Conservation (phyloP, 129 eudicot species). For the Logfia minima region DNA sequence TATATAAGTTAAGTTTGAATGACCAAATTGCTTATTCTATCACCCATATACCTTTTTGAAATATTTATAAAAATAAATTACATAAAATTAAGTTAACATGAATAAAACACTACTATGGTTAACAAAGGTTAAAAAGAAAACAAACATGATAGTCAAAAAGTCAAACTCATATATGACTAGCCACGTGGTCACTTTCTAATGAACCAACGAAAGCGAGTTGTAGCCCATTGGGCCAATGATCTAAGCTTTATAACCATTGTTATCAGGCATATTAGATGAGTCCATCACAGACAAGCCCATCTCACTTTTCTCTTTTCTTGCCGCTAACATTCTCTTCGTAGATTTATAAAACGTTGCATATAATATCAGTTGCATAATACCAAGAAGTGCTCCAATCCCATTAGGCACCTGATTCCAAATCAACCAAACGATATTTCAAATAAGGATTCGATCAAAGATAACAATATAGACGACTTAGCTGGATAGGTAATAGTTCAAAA, state of each 20-base stretch:
- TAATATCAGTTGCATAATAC: slow-evolving; percentile 53
- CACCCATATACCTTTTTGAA: too few species aligned
- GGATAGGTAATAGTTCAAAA: background rate
- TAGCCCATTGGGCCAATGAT: background rate
- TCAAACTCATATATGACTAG: background rate
- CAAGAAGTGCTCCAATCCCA: slow-evolving; percentile 62
- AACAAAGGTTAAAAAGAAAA: background rate
- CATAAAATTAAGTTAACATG: background rate
- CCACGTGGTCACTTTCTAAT: background rate
- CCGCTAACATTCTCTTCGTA: slow-evolving; percentile 47
- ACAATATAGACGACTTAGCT: background rate
- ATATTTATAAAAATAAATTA: too few species aligned
- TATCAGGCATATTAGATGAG: slow-evolving; percentile 4
- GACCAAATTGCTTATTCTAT: too few species aligned
- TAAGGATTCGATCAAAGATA: background rate
- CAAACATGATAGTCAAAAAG: background rate
- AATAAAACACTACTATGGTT: slow-evolving; percentile 9
- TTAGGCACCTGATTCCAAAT: slow-evolving; percentile 58
- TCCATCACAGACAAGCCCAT: slow-evolving; percentile 39
- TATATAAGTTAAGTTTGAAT: too few species aligned
- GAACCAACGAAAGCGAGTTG: background rate
- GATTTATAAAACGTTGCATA: slow-evolving; percentile 76
- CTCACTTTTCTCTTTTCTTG: slow-evolving; percentile 45
- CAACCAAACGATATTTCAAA: background rate
- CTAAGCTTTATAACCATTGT: background rate